Evolutionary conservation across 2,329 filamentous ascomycete species (phyloP).

Genomic region (Diplodia mutila): DNA sequence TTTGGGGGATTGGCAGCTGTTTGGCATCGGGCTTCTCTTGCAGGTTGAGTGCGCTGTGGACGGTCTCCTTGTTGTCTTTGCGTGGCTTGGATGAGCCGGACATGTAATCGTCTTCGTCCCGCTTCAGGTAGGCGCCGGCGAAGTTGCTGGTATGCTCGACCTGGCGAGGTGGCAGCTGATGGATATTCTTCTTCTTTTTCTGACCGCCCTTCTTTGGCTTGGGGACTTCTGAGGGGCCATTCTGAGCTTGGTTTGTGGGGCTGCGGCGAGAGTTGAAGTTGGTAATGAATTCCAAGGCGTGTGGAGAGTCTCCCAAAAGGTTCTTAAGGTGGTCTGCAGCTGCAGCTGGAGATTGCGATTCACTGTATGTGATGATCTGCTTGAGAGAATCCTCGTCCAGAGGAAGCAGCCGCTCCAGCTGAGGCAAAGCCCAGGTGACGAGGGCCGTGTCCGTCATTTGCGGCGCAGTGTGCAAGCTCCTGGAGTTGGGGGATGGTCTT

Average conservation of each 20-base stretch:
- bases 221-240: slow-evolving; percentile 32
- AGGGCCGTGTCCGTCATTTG: not conserved
- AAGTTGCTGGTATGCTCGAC: slow-evolving; percentile 65
- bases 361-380: slow-evolving; percentile 82
- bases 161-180: slow-evolving; percentile 45
- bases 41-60: slow-evolving; percentile 52
- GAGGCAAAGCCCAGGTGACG: slow-evolving; percentile 64
- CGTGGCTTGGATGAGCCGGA: slow-evolving; percentile 47
- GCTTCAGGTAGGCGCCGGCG: slow-evolving; percentile 76
- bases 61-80: slow-evolving; percentile 43
- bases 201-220: slow-evolving; percentile 35
- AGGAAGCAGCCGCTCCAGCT: slow-evolving; percentile 78
- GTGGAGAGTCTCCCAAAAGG: slow-evolving; percentile 82
- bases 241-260: slow-evolving; percentile 31
- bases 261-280: slow-evolving; percentile 71
- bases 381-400: slow-evolving; percentile 82
- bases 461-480: not conserved
- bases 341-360: slow-evolving; percentile 73
- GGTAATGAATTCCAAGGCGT: slow-evolving; percentile 71
- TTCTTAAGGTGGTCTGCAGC: slow-evolving; percentile 86
- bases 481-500: not conserved
- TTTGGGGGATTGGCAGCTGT: slow-evolving; percentile 33
- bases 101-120: slow-evolving; percentile 75
- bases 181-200: slow-evolving; percentile 47
- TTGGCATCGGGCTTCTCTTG: slow-evolving; percentile 56